A percentile compares a stretch with the other conserved stretches of the same genome.
Evolutionary conservation across 2,329 filamentous ascomycete species (phyloP).

Genomic region (Colletotrichum sp.): DNA sequence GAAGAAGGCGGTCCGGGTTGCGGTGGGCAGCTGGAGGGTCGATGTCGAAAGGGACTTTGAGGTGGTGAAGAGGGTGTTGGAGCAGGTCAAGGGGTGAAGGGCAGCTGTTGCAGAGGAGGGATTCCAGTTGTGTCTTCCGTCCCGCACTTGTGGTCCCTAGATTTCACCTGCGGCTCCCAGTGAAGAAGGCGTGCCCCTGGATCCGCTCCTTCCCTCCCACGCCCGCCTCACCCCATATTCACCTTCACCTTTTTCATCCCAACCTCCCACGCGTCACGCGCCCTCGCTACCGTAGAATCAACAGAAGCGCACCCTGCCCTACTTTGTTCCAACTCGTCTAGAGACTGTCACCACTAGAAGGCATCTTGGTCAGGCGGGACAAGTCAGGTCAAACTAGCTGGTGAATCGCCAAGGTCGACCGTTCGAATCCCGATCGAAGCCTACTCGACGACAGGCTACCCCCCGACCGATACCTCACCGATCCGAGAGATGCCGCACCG

Average conservation of each 20-base stretch:
- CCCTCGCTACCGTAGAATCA: neutral
- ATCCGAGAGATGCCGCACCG: neutral
- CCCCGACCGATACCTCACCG: neutral
- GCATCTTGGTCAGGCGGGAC: neutral
- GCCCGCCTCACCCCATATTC: neutral
- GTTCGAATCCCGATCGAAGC: neutral
- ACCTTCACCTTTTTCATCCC: neutral
- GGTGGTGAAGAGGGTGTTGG: constrained; percentile 69
- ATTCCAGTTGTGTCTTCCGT: neutral
- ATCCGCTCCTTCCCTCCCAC: neutral
- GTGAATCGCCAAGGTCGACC: neutral
- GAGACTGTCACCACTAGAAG: neutral
- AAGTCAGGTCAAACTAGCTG: neutral
- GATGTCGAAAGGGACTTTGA: constrained; percentile 70
- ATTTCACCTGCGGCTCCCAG: neutral
- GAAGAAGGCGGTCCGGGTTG: constrained; percentile 77
- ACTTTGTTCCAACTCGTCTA: neutral
- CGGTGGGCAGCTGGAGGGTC: constrained; percentile 85
- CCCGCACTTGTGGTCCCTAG: neutral
- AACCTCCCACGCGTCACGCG: neutral
- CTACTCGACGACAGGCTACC: neutral
- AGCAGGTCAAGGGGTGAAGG: constrained; percentile 39
- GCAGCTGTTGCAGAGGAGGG: neutral
- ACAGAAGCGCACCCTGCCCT: neutral
- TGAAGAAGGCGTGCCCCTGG: neutral